Base-by-base conservation (phyloP, 495 filamentous ascomycete species). In the Talaromyces adpressus region DNA sequence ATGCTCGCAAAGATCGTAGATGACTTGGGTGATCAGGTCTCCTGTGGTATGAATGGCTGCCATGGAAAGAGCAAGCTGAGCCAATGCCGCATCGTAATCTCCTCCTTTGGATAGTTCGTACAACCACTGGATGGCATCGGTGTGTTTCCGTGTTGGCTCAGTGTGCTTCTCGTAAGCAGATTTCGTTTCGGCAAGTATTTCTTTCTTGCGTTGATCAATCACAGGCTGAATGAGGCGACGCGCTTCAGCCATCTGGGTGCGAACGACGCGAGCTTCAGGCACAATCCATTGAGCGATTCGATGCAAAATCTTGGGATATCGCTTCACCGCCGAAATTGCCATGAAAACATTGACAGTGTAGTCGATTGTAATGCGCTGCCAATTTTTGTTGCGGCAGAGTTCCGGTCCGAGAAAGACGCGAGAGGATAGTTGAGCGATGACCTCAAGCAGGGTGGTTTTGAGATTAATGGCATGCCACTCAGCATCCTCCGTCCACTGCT, bases 351-450 rank as follows among this genome's bases (percentile, higher is more conserved):
- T 76, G 22, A 84, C 64, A 5, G 86, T 84, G 69, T 84, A 89
- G 36, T 78, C 80, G 65, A 86, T 81, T 1, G 84, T 81, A 4
- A 81, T 74, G 23, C 81, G 68, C 20, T 87, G 69, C 77, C 87
- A 90, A 14, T 84, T 79, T 57, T 80, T 71, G 27, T 84, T 71
- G 2, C 82, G 79, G 65, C 81, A 82, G 49, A 85, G 65, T 11
- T 79, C 75, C 5, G 75, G 66, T 22, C 85, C 87, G 57, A 87
- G 72, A 59, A 88, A 88, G 6, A 83, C 71, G 14, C 84, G 71
- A n/a, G 84, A 81, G 0, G 85, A 85, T 22, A 86, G 62, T 6
- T 78, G 79, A 41, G 83, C 84, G 1, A 89, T 79, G 12, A 86
- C 79, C 12, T 75, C 74, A 1, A 79, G 68, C 1, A 82, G 45